A percentile compares a stretch with the other conserved stretches of the same genome.
Conservation (phyloP, 2,329 filamentous ascomycete species). For the Cladosporium austrohemisphaericum region DNA sequence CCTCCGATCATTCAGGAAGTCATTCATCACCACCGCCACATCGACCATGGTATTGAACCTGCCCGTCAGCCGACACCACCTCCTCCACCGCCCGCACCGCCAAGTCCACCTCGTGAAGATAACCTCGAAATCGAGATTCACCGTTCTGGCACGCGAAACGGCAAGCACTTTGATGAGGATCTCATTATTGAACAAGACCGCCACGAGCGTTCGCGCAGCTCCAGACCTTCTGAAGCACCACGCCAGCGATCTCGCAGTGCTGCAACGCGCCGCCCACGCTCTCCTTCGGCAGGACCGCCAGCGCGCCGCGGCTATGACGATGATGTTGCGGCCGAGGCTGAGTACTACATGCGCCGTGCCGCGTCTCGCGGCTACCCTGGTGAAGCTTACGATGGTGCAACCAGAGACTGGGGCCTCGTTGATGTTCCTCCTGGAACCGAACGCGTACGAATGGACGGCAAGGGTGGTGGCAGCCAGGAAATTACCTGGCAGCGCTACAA, state of each 20-base stretch:
- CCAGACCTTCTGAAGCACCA: slow-evolving; percentile 41
- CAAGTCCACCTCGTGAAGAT: slow-evolving; percentile 53
- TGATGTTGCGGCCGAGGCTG: slow-evolving; percentile 53
- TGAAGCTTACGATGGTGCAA: slow-evolving; percentile 70
- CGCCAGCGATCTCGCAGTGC: slow-evolving; percentile 24
- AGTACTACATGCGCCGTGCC: slow-evolving; percentile 64
- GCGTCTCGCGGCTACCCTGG: slow-evolving; percentile 66
- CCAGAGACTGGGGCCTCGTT: slow-evolving; percentile 74
- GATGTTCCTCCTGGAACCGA: slow-evolving; percentile 82
- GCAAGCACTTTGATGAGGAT: slow-evolving; percentile 59
- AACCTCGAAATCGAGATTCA: slow-evolving; percentile 56
- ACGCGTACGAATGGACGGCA: slow-evolving; percentile 76
- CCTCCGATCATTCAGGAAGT: slow-evolving; percentile 84
- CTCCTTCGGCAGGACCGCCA: slow-evolving; percentile 22
- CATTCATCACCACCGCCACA: slow-evolving; percentile 81
- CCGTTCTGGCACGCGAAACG: slow-evolving; percentile 46
- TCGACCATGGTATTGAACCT: slow-evolving; percentile 66
- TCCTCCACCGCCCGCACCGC: slow-evolving; percentile 36
- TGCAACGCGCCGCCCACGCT: slow-evolving; percentile 35
- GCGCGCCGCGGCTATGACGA: slow-evolving; percentile 51
- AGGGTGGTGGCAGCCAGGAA: slow-evolving; percentile 70
- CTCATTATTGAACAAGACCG: slow-evolving; percentile 56
- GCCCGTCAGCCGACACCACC: slow-evolving; percentile 45
- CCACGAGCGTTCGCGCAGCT: slow-evolving; percentile 25
- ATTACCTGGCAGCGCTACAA: slow-evolving; percentile 77